Conservation (phyloP, 768 basidiomycete genomes). For the Leccinum fibrillosum region DNA sequence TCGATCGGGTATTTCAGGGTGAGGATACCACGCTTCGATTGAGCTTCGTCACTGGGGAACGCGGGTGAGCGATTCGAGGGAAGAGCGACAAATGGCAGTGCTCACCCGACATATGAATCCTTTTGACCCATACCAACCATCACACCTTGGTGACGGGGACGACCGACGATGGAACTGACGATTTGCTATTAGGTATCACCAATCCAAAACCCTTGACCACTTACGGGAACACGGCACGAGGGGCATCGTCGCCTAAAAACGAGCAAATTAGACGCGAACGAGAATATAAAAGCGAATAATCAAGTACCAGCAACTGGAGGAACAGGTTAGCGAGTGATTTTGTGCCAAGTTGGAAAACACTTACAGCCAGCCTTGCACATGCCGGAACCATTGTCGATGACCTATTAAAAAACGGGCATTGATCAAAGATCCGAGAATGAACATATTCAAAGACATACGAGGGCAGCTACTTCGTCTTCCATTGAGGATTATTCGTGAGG, state of each 20-base stretch:
- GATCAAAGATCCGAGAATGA: slow-evolving; percentile 1
- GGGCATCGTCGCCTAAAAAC: slow-evolving; percentile 77
- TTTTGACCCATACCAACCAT: slow-evolving; percentile 98
- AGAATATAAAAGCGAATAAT: background rate
- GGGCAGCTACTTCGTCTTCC: slow-evolving; percentile 66
- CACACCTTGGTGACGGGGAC: slow-evolving; percentile 90
- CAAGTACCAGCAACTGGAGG: slow-evolving; percentile 59
- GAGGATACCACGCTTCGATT: slow-evolving; percentile 93
- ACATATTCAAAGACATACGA: slow-evolving; percentile 31
- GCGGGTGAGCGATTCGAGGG: slow-evolving; percentile 13
- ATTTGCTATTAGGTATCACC: slow-evolving; percentile 10
- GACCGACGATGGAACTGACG: slow-evolving; percentile 84
- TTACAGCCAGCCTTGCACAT: slow-evolving; percentile 99
- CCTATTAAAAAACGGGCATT: slow-evolving; percentile 38
- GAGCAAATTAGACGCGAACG: slow-evolving; percentile 4
- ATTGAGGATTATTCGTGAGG: slow-evolving; percentile 35
- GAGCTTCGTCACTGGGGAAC: slow-evolving; percentile 72
- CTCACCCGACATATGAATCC: slow-evolving; percentile 91
- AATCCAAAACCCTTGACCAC: slow-evolving; percentile 32
- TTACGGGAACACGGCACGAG: slow-evolving; percentile 93
- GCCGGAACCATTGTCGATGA: slow-evolving; percentile 93
- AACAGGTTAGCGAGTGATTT: slow-evolving; percentile 18
- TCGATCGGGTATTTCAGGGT: slow-evolving; percentile 92
- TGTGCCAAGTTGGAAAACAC: slow-evolving; percentile 33
- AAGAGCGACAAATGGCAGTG: background rate